Evolutionary conservation across 2,329 filamentous ascomycete species (phyloP).

Genomic region (Xylaria sp.): DNA sequence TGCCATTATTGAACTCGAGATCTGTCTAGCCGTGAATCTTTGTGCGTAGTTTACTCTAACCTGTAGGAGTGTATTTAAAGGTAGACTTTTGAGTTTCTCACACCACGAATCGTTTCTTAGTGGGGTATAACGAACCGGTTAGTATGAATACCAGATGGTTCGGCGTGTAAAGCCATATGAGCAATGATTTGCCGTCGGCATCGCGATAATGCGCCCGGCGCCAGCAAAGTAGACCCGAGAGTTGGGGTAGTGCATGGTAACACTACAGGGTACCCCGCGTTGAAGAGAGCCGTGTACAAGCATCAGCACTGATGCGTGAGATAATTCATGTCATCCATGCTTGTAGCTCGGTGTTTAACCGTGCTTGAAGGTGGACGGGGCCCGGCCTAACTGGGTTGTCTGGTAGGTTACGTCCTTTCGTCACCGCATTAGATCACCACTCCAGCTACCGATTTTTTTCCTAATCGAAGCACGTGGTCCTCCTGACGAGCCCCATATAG

Average conservation of each 20-base stretch:
- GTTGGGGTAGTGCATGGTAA: constrained; percentile 13
- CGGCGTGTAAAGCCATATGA: constrained; percentile 18
- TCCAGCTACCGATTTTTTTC: neutral
- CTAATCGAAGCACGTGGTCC: neutral
- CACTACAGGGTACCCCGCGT: constrained; percentile 27
- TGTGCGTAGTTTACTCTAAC: neutral
- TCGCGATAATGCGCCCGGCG: neutral
- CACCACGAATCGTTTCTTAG: neutral
- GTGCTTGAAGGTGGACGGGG: neutral
- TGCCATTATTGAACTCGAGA: constrained; percentile 9
- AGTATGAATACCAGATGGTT: neutral
- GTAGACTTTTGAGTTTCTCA: neutral
- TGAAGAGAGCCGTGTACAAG: constrained; percentile 6
- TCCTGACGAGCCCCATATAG: neutral
- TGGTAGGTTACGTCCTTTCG: neutral
- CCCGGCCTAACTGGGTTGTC: neutral
- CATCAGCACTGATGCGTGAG: neutral
- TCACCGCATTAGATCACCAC: neutral
- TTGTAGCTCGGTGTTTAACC: neutral
- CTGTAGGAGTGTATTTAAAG: neutral
- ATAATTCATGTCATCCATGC: neutral
- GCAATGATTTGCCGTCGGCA: constrained; percentile 17
- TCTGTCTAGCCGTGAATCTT: neutral
- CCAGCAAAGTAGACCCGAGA: constrained; percentile 7
- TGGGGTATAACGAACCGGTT: constrained; percentile 9